Base-by-base conservation (phyloP, 495 filamentous ascomycete species). In the Xylaria palmicola region DNA sequence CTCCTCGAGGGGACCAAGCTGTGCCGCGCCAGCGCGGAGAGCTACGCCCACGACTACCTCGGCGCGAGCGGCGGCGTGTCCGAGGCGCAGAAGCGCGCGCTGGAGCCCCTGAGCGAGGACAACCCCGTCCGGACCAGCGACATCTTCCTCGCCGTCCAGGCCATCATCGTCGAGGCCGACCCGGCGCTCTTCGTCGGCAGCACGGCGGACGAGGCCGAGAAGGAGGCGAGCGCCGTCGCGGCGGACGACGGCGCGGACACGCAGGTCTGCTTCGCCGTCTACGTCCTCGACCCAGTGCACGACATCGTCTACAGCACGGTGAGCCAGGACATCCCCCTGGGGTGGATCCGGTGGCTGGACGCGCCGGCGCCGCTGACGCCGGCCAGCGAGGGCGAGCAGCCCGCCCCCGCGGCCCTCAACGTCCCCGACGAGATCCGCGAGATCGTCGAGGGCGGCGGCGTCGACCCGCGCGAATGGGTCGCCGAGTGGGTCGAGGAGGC, bases 401-500 rank as follows among this genome's bases (percentile, higher is more conserved):
- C 52, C 15, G 62, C 56, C 22, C 57, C 32, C 4, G 69, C 71
- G 32, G 61, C 65, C 43, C 59, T 67, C 29, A 65, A 74, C 20
- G 76, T 94, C 8, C 94, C 93, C 2, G 88, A 89, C 22, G 90
- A 90, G 70, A 98, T 98, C 64, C 81, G 82, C 1, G 89, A 94
- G 72, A 95, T 98, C 62, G 84, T 98, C 57, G 86, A 93, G 68
- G 82, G 77, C 49, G 95, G 95, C 17, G 94, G 93, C 34, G 89
- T 97, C 2, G 94, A 98, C 72, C 94, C 94, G 0, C 81, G 94
- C 40, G 94, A 98, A 74, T 98, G 94, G 94, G 90, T 96, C 36
- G 87, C 93, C 0, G 95, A 98, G 72, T 98, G 94, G 94, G 83
- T 98, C 6, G 92, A 98, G 76, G 95, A 98, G 73, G 77, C 87